These are phyloP conservation scores for Closterium sp. DNA, from an alignment of 139 green algal genomes.

Conservation along the genomic window DNA sequence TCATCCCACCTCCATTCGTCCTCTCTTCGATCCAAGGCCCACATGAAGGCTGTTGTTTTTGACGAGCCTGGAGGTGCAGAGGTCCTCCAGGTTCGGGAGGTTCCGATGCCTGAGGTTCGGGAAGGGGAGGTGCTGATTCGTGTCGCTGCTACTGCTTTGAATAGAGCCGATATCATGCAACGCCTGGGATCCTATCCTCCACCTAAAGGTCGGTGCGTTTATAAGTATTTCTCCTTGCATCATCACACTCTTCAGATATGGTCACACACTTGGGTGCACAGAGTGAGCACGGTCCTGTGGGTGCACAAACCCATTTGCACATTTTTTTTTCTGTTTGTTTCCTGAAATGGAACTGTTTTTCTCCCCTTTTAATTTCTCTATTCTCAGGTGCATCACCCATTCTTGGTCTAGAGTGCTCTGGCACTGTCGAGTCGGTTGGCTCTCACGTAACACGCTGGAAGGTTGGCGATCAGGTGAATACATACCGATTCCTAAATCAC, in stretches of 20 bases:
- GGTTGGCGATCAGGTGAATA: slow-evolving; percentile 21
- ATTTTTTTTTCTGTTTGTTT: neutral
- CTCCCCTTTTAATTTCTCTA: neutral
- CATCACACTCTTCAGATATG: neutral
- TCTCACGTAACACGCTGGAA: slow-evolving; percentile 23
- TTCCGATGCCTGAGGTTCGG: neutral
- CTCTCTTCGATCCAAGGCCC: neutral
- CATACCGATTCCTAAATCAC: neutral
- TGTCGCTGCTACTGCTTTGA: slow-evolving; percentile 15
- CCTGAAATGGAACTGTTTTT: neutral
- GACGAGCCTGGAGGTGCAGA: slow-evolving; percentile 20
- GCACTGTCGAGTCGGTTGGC: slow-evolving; percentile 27
- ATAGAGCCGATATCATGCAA: slow-evolving; percentile 34
- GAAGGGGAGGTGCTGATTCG: slow-evolving; percentile 4
- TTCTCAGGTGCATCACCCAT: slow-evolving; percentile 11
- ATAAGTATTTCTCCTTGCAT: neutral
- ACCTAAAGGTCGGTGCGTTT: slow-evolving; percentile 6
- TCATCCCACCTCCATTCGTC: neutral
- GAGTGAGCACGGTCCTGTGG: neutral
- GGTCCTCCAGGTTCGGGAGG: slow-evolving; percentile 25
- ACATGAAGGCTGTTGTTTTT: slow-evolving; percentile 37
- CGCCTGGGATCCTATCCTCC: slow-evolving; percentile 16
- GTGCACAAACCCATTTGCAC: neutral
- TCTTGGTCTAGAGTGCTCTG: slow-evolving; percentile 18
- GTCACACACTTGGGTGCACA: neutral